A percentile compares a stretch with the other conserved stretches of the same genome.
Conservation (phyloP, 1,284 basidiomycete species). For the Malassezia equina region DNA sequence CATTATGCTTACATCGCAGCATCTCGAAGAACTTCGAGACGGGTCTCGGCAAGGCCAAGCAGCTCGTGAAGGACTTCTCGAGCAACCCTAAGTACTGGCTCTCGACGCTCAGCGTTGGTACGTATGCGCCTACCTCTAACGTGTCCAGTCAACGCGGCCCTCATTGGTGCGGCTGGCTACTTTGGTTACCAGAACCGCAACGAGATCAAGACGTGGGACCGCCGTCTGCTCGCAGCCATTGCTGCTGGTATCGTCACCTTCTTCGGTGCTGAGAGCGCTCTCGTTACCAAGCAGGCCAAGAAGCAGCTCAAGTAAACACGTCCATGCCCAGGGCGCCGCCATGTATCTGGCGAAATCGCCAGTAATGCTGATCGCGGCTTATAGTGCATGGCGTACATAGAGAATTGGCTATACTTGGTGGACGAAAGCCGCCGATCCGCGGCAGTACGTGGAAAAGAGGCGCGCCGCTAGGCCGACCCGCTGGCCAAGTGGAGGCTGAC, state of each 20-base stretch:
- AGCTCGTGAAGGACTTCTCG: constrained; percentile 34
- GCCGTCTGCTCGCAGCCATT: constrained; percentile 29
- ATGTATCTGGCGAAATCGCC: no score
- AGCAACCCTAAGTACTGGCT: constrained; percentile 41
- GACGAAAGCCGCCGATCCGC: background rate
- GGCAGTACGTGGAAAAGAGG: background rate
- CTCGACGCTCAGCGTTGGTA: constrained; percentile 33
- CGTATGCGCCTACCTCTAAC: background rate
- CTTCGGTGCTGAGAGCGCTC: constrained; percentile 33
- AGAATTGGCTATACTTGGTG: background rate
- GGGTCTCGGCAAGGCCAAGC: constrained; percentile 21
- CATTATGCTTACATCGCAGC: background rate
- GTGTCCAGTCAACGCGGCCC: constrained; percentile 31
- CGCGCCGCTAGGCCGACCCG: background rate
- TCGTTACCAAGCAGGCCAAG: constrained; percentile 12
- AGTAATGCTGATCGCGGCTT: background rate
- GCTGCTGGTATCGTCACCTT: constrained; percentile 34
- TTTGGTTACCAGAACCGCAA: constrained; percentile 42
- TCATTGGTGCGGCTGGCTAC: constrained; percentile 40
- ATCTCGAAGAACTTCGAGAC: constrained; percentile 16
- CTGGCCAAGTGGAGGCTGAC: constrained; percentile 15
- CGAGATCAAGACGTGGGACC: constrained; percentile 32
- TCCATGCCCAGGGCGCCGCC: background rate
- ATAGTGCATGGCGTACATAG: background rate
- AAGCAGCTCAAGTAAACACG: constrained; percentile 18